Evolutionary conservation across 495 filamentous ascomycete species (phyloP).

Genomic region (Daldinia vernicosa): DNA sequence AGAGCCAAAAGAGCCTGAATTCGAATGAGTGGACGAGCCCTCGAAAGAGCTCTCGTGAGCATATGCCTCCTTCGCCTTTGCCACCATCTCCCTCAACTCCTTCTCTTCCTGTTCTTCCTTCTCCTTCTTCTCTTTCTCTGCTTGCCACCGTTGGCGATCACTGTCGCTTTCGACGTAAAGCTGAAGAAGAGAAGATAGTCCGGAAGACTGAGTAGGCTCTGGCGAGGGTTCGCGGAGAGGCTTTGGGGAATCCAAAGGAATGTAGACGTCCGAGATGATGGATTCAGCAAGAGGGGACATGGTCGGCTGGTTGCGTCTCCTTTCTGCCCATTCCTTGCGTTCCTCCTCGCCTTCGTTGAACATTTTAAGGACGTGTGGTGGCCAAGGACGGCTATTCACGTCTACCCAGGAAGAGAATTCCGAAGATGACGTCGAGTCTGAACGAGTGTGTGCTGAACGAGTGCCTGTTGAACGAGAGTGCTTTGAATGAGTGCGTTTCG

Average conservation of each 20-base stretch:
- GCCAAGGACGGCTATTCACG: conserved; percentile 16
- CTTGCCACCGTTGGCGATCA: conserved; percentile 4
- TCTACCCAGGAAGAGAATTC: conserved; percentile 25
- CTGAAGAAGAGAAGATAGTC: conserved; percentile 24
- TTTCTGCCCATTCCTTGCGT: background rate
- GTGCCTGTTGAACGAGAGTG: background rate
- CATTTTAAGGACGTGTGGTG: conserved; percentile 6
- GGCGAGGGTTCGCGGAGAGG: background rate
- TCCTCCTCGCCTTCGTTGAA: conserved; percentile 7
- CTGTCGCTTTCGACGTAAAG: conserved; percentile 16
- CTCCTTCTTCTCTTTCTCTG: background rate
- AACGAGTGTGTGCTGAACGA: background rate
- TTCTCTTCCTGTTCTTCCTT: background rate
- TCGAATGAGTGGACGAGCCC: background rate
- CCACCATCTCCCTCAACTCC: background rate
- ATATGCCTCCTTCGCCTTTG: background rate
- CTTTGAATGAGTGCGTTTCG: background rate
- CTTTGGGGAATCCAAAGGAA: background rate
- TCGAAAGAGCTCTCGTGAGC: background rate
- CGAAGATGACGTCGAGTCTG: background rate
- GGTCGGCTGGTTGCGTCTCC: background rate
- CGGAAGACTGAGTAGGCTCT: conserved; percentile 10
- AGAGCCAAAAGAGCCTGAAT: background rate
- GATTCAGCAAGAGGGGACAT: conserved; percentile 9
- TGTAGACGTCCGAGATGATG: background rate